Evolutionary conservation across 345 rosid genomes (phyloP), one percentile per base, ranked within the genome.

Genomic region (Eutrema yunnanense): DNA sequence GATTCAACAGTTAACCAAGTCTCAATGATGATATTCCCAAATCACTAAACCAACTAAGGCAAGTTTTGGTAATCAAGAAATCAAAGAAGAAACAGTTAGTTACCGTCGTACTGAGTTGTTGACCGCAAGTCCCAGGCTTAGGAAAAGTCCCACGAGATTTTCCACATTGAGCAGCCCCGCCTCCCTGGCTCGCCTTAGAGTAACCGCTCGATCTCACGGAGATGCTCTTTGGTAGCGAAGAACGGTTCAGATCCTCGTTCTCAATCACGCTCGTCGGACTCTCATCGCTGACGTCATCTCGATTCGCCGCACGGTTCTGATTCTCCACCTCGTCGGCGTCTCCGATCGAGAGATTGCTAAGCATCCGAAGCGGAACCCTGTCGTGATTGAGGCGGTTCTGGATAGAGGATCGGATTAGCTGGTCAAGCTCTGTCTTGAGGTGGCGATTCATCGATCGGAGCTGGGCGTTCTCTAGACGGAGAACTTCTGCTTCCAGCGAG

Each of bases 151-250:
- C 79, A 3, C 75, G 84, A 32, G 80, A 65, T 61, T 78, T 82
- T 8, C 78, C 81, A 53, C 66, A 42, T 8, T 63, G 81, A 79
- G 82, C 79, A 22, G 80, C 26, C 10, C 57, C 69, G 30, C 64
- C 42, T 49, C 68, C 78, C 19, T 52, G 74, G 65, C 67, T 69
- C 62, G 82, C 52, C 80, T 81, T 86, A 52, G 78, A 67, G 81
- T 86, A 85, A 12, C 82, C 86, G n/a, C 73, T 82, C 43, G 97
- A 86, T 73, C 92, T 81, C 56, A 91, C 92, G 9, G 98, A 89
- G 64, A 89, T 87, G 58, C 91, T 88, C 82, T 91, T 91, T 13
- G 96, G 97, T 14, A 94, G 62, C 51, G 86, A 66, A 26, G 81
- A 79, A 27, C 81, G 78, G 76, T 82, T 80, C 43, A 77, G 73